Evolutionary conservation across 108 stramenopile species (phyloP).

Genomic region (Stephanodiscus minutulus): DNA sequence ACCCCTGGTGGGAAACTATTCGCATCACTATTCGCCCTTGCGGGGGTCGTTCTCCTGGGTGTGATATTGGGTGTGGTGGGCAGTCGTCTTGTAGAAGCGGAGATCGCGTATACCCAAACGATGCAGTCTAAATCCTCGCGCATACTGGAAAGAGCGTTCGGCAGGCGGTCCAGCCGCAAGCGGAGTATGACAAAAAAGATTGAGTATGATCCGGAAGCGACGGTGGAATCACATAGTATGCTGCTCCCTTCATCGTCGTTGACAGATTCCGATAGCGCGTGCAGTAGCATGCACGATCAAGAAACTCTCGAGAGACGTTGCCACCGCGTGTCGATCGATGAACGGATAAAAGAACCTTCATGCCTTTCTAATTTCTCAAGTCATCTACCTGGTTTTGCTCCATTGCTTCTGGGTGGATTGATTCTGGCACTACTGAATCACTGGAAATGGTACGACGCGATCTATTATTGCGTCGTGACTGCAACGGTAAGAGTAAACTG

Average conservation of each 20-base stretch:
- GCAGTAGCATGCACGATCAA: neutral
- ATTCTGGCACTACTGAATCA: constrained; percentile 23
- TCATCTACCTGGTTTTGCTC: constrained; percentile 22
- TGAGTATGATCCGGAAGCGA: neutral
- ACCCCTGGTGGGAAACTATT: constrained; percentile 55
- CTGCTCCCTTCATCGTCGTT: neutral
- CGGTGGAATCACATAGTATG: neutral
- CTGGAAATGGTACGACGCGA: constrained; percentile 41
- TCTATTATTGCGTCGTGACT: constrained; percentile 66
- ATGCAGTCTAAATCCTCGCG: constrained; percentile 20
- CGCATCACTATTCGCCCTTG: constrained; percentile 64
- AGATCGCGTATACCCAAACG: constrained; percentile 43
- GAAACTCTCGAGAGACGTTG: neutral
- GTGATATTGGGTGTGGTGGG: constrained; percentile 61
- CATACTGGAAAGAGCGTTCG: constrained; percentile 22
- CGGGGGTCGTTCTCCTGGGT: constrained; percentile 65
- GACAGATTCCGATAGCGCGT: constrained; percentile 6
- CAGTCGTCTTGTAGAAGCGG: constrained; percentile 48
- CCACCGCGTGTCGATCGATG: neutral
- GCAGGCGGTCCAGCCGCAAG: neutral
- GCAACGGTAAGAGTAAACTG: constrained; percentile 40
- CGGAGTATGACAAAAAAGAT: neutral
- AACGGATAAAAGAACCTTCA: neutral
- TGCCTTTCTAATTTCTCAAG: neutral
- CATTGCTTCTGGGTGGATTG: constrained; percentile 26